These are phyloP conservation scores for Fusarium albosuccineum DNA, from an alignment of 2,329 filamentous ascomycete genomes.

Conservation along the genomic window DNA sequence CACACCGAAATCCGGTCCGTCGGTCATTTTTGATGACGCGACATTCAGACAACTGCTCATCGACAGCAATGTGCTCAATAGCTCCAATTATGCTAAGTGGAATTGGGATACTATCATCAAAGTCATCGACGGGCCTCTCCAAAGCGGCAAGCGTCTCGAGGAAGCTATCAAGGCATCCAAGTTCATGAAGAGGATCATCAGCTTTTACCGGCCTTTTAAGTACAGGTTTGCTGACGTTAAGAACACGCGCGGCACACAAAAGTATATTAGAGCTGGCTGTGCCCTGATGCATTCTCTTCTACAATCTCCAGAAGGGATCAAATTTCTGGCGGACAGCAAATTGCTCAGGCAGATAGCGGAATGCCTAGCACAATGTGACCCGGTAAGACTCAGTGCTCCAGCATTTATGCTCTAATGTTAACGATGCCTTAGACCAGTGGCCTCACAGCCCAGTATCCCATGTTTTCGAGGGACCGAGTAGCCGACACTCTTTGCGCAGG, in stretches of 20 bases:
- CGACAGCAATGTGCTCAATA: constrained; percentile 88
- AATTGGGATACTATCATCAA: constrained; percentile 94
- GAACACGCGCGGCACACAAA: constrained; percentile 92
- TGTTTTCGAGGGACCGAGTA: constrained; percentile 89
- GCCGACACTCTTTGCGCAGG: constrained; percentile 89
- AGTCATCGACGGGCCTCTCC: constrained; percentile 91
- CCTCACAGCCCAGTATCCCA: constrained; percentile 83
- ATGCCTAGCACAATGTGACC: constrained; percentile 94
- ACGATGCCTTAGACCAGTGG: constrained; percentile 69
- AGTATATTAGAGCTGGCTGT: constrained; percentile 92
- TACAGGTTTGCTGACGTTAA: constrained; percentile 92
- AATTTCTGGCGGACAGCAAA: constrained; percentile 92
- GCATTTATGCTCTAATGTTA: constrained; percentile 31
- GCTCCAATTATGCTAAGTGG: constrained; percentile 94
- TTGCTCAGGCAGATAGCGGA: constrained; percentile 93
- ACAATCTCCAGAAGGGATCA: constrained; percentile 85
- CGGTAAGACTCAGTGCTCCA: constrained; percentile 64
- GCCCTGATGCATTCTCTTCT: constrained; percentile 88
- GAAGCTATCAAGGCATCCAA: constrained; percentile 96
- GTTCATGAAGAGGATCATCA: constrained; percentile 93
- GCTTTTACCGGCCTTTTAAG: constrained; percentile 97
- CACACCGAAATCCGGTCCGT: constrained; percentile 64
- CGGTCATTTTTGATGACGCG: constrained; percentile 67
- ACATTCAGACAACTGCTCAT: constrained; percentile 75
- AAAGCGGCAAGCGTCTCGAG: constrained; percentile 90